A percentile compares a stretch with the other conserved stretches of the same genome.
phyloP scores from a whole-genome alignment of 1,284 basidiomycete species.

The Ceratobasidium sp. region DNA sequence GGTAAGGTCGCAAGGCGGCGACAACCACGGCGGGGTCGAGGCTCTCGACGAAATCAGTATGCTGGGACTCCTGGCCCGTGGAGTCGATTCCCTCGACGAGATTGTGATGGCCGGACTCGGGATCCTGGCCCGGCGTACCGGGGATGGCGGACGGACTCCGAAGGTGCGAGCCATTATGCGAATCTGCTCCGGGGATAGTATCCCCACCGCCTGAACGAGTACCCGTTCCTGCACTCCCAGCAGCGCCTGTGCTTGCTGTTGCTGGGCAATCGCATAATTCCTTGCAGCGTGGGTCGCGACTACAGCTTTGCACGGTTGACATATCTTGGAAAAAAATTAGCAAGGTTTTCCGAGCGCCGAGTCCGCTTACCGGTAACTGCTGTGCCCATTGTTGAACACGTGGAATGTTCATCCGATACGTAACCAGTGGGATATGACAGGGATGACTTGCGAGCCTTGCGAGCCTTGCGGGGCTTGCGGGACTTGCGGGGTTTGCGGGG shows the following conservation, averaged over 20 bases:
- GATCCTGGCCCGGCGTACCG: slow-evolving; percentile 1
- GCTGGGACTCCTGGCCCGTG: not conserved
- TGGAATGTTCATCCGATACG: not conserved
- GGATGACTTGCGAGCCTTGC: not conserved
- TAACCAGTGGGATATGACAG: not conserved
- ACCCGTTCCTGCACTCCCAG: not conserved
- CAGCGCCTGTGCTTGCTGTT: not conserved
- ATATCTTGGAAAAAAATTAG: not conserved
- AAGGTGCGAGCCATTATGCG: not conserved
- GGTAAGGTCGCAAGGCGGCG: not conserved
- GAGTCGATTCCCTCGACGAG: not conserved
- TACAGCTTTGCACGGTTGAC: not conserved
- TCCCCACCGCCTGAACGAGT: not conserved
- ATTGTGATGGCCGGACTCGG: not conserved
- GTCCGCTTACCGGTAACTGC: not conserved
- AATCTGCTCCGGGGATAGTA: not conserved
- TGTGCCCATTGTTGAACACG: not conserved
- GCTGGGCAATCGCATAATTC: not conserved
- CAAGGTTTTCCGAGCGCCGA: not conserved
- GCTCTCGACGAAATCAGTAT: slow-evolving; percentile 2
- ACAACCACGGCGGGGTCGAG: not conserved
- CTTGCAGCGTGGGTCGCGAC: not conserved
- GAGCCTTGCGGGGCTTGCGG: not conserved
- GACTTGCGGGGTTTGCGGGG: not conserved
- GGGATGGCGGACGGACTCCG: not conserved